phyloP scores from a whole-genome alignment of 805 yeast species.

The Helenozyma baotianmanensis region DNA sequence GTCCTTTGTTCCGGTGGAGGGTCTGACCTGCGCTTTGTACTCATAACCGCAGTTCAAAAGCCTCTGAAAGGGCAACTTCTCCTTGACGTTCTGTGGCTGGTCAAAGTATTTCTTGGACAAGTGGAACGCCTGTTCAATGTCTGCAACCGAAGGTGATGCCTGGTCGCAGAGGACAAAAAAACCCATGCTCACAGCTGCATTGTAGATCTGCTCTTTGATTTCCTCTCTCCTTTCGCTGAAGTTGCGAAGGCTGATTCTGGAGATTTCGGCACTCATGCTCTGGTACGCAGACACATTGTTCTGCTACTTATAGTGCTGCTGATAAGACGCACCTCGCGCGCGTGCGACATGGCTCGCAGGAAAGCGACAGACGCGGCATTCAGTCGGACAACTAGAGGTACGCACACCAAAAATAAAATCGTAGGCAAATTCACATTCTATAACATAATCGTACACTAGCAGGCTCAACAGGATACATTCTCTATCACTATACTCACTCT shows the following conservation, averaged over 20 bases:
- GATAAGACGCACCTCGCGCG: no score
- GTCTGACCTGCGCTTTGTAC: constrained; percentile 26
- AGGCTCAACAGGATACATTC: no score
- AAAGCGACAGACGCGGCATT: no score
- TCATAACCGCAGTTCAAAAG: constrained; percentile 31
- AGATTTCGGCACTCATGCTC: constrained; percentile 11
- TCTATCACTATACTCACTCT: no score
- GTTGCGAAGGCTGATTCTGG: constrained; percentile 24
- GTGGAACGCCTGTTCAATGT: constrained; percentile 24
- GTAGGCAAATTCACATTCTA: no score
- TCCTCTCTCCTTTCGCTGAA: constrained; percentile 22
- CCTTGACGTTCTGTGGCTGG: constrained; percentile 18
- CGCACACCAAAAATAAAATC: no score
- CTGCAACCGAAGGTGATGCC: constrained; percentile 23
- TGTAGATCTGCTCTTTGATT: constrained; percentile 23
- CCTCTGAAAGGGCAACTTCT: constrained; percentile 26
- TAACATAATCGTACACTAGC: no score
- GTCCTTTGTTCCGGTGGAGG: constrained; percentile 31
- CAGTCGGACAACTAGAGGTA: no score
- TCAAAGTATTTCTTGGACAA: constrained; percentile 20
- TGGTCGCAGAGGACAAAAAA: constrained; percentile 29
- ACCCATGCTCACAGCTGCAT: constrained; percentile 26
- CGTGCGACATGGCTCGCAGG: no score
- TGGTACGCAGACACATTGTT: no score
- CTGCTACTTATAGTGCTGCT: no score